A percentile compares a stretch with the other conserved stretches of the same genome.
Conservation (phyloP, 768 basidiomycete species). For the Rubroboletus satanas region DNA sequence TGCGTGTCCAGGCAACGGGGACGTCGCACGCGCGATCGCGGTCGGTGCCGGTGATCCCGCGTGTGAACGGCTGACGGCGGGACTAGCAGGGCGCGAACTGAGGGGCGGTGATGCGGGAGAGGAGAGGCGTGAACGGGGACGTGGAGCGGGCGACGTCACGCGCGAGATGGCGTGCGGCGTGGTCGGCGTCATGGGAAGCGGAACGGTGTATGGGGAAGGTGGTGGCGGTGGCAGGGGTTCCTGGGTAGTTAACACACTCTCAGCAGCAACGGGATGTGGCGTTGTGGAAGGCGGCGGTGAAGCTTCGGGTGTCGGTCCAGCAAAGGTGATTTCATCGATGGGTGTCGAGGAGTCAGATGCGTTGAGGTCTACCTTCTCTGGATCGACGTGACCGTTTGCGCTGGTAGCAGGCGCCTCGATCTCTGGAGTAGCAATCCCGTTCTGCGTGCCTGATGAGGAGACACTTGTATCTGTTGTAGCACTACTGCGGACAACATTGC, state of each 20-base stretch:
- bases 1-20: constrained; percentile 11
- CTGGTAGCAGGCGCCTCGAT: neutral
- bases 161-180: constrained; percentile 25
- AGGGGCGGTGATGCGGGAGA: constrained; percentile 28
- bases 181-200: constrained; percentile 27
- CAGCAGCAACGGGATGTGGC: constrained; percentile 4
- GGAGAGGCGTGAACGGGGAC: constrained; percentile 34
- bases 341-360: constrained; percentile 18
- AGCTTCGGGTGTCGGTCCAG: constrained; percentile 9
- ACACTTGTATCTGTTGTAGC: constrained; percentile 10
- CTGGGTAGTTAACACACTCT: constrained; percentile 4
- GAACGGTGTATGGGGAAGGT: constrained; percentile 18
- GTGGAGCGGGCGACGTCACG: constrained; percentile 18
- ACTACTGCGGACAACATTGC: constrained; percentile 38
- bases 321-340: constrained; percentile 21
- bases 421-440: neutral
- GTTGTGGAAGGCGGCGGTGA: neutral
- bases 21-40: constrained; percentile 4
- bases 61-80: constrained; percentile 23
- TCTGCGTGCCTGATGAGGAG: neutral
- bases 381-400: constrained; percentile 2
- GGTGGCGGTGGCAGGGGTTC: constrained; percentile 12
- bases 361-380: constrained; percentile 6
- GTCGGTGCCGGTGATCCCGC: constrained; percentile 22
- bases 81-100: constrained; percentile 30